Percentiles rank a stretch among this genome's conserved stretches.
phyloP scores from a whole-genome alignment of 306 rosid genomes.

The Quercus cerris region DNA sequence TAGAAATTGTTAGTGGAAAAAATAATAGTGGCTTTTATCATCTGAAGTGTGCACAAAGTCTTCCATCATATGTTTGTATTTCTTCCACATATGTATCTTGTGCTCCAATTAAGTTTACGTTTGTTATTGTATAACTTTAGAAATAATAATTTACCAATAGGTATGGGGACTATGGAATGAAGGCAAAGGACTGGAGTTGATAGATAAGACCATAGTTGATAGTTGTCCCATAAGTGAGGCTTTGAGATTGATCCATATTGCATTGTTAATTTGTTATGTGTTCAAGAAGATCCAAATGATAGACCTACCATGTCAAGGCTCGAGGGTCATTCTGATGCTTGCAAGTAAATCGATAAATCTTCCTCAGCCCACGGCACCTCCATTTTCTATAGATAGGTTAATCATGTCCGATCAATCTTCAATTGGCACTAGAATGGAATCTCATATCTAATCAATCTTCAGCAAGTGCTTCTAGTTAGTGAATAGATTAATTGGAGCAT shows the following conservation, averaged over 20 bases:
- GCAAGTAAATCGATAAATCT: constrained; percentile 8
- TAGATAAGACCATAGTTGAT: neutral
- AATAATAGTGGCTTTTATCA: neutral
- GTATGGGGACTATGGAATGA: constrained; percentile 21
- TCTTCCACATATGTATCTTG: neutral
- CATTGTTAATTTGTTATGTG: too few relatives aligned
- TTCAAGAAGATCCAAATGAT: too few relatives aligned
- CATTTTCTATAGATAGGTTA: neutral
- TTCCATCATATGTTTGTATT: constrained; percentile 7
- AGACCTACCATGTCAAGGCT: too few relatives aligned
- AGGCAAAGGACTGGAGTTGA: constrained; percentile 10
- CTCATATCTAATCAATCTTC: neutral
- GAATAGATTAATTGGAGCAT: neutral
- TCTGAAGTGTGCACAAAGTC: neutral
- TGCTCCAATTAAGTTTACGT: neutral
- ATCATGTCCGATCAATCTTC: neutral
- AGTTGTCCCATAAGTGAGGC: neutral
- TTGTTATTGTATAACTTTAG: neutral
- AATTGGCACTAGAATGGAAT: too few relatives aligned
- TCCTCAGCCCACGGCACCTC: constrained; percentile 4
- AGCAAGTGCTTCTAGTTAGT: neutral
- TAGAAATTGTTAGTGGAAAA: constrained; percentile 18
- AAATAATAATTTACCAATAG: neutral
- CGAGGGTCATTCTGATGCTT: neutral
- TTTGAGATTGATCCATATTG: too few relatives aligned